These are phyloP conservation scores for Cnidoscolus chayamansa DNA, from an alignment of 441 rosid genomes.

Conservation along the genomic window DNA sequence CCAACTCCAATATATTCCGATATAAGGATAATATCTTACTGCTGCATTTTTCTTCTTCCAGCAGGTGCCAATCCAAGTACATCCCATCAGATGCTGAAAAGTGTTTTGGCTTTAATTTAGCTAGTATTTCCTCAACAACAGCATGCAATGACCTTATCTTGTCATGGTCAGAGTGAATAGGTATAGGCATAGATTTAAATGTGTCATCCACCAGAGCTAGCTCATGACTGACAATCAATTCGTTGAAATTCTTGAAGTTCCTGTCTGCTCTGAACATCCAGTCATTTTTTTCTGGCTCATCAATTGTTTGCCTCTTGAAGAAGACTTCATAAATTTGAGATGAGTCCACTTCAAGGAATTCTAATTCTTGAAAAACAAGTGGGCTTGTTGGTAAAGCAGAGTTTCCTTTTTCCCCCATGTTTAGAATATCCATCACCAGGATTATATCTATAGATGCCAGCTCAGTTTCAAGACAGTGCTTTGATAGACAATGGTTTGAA, in stretches of 20 bases:
- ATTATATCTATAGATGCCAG: conserved; percentile 30
- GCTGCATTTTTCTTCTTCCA: conserved; percentile 55
- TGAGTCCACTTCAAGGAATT: conserved; percentile 46
- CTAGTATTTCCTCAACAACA: conserved; percentile 41
- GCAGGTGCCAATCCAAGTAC: conserved; percentile 83
- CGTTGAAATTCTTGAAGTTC: conserved; percentile 65
- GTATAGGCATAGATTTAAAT: conserved; percentile 78
- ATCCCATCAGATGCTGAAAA: conserved; percentile 73
- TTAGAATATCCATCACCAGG: conserved; percentile 44
- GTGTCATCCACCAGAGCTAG: conserved; percentile 67
- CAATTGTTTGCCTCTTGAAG: conserved; percentile 35
- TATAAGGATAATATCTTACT: conserved; percentile 30
- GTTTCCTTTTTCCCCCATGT: conserved; percentile 41
- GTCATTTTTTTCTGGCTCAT: conserved; percentile 44
- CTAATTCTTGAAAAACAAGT: conserved; percentile 54
- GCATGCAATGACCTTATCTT: conserved; percentile 41
- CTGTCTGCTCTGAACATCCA: conserved; percentile 52
- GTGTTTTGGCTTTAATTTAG: conserved; percentile 43
- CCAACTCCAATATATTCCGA: conserved; percentile 38
- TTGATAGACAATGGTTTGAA: conserved; percentile 43
- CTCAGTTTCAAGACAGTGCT: conserved; percentile 42
- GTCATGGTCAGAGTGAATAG: conserved; percentile 48
- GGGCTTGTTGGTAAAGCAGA: conserved; percentile 30
- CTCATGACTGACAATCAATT: conserved; percentile 69
- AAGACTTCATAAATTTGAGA: conserved; percentile 45